Evolutionary conservation across 495 filamentous ascomycete species (phyloP), one percentile per base, ranked within the genome.

Genomic region (Aspergillus funiculosus): DNA sequence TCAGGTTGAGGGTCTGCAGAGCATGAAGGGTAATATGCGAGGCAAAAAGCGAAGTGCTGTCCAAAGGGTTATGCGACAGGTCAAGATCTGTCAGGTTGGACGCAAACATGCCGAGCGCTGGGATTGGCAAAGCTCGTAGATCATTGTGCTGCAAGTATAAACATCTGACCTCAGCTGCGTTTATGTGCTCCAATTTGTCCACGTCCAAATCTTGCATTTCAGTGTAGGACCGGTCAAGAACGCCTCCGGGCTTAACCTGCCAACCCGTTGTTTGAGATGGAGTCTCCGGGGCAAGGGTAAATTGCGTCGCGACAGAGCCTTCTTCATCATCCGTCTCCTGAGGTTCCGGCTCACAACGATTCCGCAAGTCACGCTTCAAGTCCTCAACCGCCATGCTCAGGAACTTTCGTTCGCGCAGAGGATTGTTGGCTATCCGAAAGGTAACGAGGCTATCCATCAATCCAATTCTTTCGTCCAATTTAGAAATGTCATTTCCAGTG

Each of bases 361-460:
- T 74, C 25, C 77, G 78, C 38, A 98, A 69, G 51, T 83, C 81
- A 30, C 74, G 74, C 66, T 95, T 95, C 54, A 98, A 62, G 40
- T 89, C 85, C 14, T 88, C 86, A 0, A 86, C 87, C 18, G 74
- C 72, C 73, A 95, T 85, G 15, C 70, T 82, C 22, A 89, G 69
- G 43, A 92, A 85, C 60, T 86, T 94, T 52, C 85, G 87, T 52
- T 95, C 89, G 32, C 83, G 72, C 9, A 98, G 64, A 4, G 92
- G 92, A 56, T 98, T 98, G 10, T 87, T 87, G 34, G 81, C 79
- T 26, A 98, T 72, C 8, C 78, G 78, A 28, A 96, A 74, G 45
- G 78, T 80, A 6, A 76, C 72, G 6, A 98, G 69, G 38, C 66
- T 82, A 3, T 88, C 79, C 86, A 97, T 95, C 20, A 79, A 63